phyloP scores from a whole-genome alignment of 2,329 filamentous ascomycete genomes.

The Erysiphe pulchra region DNA sequence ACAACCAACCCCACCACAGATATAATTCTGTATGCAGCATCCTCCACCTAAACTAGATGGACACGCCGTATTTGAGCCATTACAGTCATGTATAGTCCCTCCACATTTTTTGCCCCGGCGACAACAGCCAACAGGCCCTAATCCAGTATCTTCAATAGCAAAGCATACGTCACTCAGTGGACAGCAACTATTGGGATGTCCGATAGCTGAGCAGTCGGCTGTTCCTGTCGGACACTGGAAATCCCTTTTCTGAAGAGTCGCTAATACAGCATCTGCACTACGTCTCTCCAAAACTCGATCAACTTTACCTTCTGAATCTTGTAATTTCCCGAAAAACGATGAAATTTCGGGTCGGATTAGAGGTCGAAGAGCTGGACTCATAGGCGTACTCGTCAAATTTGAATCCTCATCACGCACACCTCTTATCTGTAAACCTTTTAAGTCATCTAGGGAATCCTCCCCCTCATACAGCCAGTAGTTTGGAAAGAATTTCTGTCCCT shows the following conservation, averaged over 20 bases:
- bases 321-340: too few relatives aligned
- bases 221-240: constrained; percentile 44
- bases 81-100: constrained; percentile 35
- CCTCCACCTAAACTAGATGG: constrained; percentile 40
- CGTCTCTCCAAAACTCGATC: background rate
- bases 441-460: constrained; percentile 2
- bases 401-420: constrained; percentile 6
- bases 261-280: constrained; percentile 16
- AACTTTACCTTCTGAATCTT: too few relatives aligned
- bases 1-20: constrained; percentile 47
- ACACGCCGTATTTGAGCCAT: constrained; percentile 36
- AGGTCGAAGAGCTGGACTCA: constrained; percentile 10
- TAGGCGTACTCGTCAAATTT: background rate
- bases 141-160: constrained; percentile 30
- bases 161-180: constrained; percentile 38
- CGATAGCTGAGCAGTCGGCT: constrained; percentile 34
- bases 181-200: constrained; percentile 49
- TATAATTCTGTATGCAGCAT: constrained; percentile 48
- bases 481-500: constrained; percentile 47
- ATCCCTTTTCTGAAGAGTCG: constrained; percentile 26
- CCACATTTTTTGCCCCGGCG: constrained; percentile 36
- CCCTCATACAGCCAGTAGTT: constrained; percentile 26
- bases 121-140: constrained; percentile 53
- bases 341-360: constrained; percentile 14
- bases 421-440: background rate